Evolutionary conservation across 768 basidiomycete species (phyloP), one percentile per base, ranked within the genome.

Genomic region (Rhodocollybia butyracea): DNA sequence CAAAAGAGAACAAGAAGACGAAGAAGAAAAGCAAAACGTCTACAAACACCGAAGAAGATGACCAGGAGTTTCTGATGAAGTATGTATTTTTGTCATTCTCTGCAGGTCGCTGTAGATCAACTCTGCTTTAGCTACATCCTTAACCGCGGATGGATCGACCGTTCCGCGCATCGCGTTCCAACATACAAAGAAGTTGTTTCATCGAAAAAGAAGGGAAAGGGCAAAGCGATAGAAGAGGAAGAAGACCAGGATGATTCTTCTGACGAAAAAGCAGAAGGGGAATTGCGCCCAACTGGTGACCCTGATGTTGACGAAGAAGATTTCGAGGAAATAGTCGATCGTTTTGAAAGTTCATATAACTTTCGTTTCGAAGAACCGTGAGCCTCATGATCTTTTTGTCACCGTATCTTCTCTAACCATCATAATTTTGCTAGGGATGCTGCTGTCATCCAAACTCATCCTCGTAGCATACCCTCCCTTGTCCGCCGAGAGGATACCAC

Each of bases 141-240:
- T 21, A 95, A 96, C 68, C 91, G 97, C 27, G 97, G 96, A 1
- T 99, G 97, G 97, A 85, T 99, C 46, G 97, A 98, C 69, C 83
- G 80, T 46, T 76, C 86, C 2, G 73, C 80, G 21, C 76, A 81
- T 13, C 86, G 84, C 54, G 74, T 94, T 2, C 96, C 95, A 1
- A 95, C 94, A 0, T 94, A 95, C 66, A 71, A 81, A 34, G 94
- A 98, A 68, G 76, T 97, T 22, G 86, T 88, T 1, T 71, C 75
- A 4, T 68, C 72, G 4, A 66, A 71, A 60, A 65, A 60, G 27
- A 66, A 74, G 66, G 60, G 66, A 45, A 73, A 75, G 59, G 67
- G 51, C 30, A 64, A 63, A 58, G 55, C 34, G 6, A 52, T 59
- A 1, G 63, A 60, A 39, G 61, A 55, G 5, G 36, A 34, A 1